These are phyloP conservation scores for Malania oleifera DNA, from an alignment of 164 flowering plant genomes.

Conservation along the genomic window DNA sequence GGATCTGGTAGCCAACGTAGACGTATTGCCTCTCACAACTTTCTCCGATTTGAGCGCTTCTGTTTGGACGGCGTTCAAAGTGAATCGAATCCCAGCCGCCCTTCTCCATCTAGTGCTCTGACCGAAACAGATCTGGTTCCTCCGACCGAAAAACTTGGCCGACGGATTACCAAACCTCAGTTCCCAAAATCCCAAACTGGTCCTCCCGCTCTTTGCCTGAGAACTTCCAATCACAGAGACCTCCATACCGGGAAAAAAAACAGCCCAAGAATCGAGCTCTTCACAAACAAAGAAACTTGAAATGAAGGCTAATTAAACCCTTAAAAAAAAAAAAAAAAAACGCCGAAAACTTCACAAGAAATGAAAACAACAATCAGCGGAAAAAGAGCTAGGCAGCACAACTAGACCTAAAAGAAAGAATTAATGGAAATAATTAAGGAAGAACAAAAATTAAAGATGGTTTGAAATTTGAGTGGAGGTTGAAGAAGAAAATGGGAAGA, in stretches of 20 bases:
- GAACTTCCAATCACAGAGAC: constrained; percentile 49
- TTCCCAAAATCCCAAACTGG: constrained; percentile 20
- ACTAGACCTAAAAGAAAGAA: too few relatives aligned
- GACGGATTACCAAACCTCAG: constrained; percentile 19
- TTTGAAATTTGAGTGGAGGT: too few relatives aligned
- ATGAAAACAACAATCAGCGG: too few relatives aligned
- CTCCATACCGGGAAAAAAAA: constrained; percentile 34
- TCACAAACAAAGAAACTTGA: background rate
- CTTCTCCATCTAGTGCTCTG: constrained; percentile 19
- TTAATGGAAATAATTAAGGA: too few relatives aligned
- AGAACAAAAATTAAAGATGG: too few relatives aligned
- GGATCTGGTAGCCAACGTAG: constrained; percentile 11
- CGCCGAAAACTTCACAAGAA: too few relatives aligned
- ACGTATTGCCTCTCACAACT: constrained; percentile 4
- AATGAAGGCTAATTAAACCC: too few relatives aligned
- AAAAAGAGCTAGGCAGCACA: too few relatives aligned
- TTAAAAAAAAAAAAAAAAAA: too few relatives aligned
- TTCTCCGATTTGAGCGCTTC: constrained; percentile 15
- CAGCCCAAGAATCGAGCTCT: background rate
- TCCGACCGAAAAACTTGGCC: constrained; percentile 12
- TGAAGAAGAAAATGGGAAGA: too few relatives aligned
- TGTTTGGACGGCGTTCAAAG: constrained; percentile 29
- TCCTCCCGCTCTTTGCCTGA: constrained; percentile 24
- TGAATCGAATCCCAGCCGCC: constrained; percentile 21
- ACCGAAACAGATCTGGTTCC: constrained; percentile 21